Base-by-base conservation (phyloP, 2,329 filamentous ascomycete genomes). In the Truncatella angustata region DNA sequence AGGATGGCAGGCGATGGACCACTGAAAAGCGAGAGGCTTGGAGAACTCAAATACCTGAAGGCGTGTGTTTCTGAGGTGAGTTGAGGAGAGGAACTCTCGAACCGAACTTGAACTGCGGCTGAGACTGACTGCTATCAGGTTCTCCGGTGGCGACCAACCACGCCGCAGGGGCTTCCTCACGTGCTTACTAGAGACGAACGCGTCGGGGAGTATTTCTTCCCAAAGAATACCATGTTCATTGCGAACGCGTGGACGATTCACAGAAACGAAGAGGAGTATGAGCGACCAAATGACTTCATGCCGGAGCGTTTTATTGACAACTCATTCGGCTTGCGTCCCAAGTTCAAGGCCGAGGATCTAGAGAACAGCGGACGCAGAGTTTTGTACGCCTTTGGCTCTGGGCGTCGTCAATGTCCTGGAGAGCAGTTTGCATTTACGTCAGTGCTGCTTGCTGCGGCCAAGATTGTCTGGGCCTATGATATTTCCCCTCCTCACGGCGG, bases 251-350 rank as follows among this genome's bases (percentile, higher is more conserved):
- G 50, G 50, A 37, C 34, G 4, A 52, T 47, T n/a, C 34, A 30
- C 12, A 42, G 43, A 7, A 36, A 52, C 43, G 50, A 47, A 14
- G 21, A 30, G 21, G 32, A 52, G n/a, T 52, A 37, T 14, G 50
- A 52, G 11, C 50, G 24, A 6, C 50, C 43, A 4, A 16, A 52
- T 18, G 35, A 52, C 5, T 52, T 52, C 18, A 39, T 47, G 6
- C 50, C 50, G 2, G 50, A 52, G 32, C 43, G 50, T 16, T 52
- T 52, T 18, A n/a, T 48, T 6, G 18, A 52, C 23, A 52, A 47
- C 14, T n/a, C 42, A 4, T 47, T 52, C 14, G 50, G 50, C 4
- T 10, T 49, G 6, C 46, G 46, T 9, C 35, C 46, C 20, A 7
- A 10, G 35, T 18, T 4, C n/a, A 20, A 28, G 11, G n/a, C 35